Evolutionary conservation across 208 protist genomes (phyloP).

Genomic region (Crithidia fasciculata): DNA sequence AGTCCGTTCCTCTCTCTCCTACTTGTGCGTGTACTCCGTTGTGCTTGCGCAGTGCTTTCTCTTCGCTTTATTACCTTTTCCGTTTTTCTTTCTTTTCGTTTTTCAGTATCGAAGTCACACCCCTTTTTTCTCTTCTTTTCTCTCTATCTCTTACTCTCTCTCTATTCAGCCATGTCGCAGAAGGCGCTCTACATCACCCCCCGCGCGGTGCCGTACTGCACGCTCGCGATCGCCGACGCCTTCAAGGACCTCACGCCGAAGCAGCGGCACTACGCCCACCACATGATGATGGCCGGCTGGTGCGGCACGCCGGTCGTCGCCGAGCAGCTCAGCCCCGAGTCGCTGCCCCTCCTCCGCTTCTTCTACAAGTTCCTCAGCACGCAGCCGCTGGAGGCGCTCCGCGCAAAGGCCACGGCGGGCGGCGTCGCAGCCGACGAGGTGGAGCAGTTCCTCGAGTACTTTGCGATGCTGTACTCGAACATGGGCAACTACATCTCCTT

Average conservation of each 20-base stretch:
- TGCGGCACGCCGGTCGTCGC: slow-evolving; percentile 54
- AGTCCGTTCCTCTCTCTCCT: neutral
- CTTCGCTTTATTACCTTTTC: slow-evolving; percentile 12
- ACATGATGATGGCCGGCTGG: slow-evolving; percentile 72
- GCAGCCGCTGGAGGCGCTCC: slow-evolving; percentile 29
- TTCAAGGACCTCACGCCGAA: slow-evolving; percentile 76
- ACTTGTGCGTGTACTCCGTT: neutral
- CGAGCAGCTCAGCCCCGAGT: slow-evolving; percentile 64
- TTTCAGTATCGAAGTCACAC: neutral
- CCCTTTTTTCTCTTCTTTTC: slow-evolving; percentile 7
- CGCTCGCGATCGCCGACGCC: slow-evolving; percentile 61
- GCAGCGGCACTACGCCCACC: slow-evolving; percentile 86
- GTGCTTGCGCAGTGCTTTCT: neutral
- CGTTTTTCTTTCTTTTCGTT: neutral
- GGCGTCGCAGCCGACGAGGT: slow-evolving; percentile 59
- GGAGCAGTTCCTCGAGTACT: slow-evolving; percentile 74
- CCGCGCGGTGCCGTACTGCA: slow-evolving; percentile 65
- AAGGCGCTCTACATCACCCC: slow-evolving; percentile 57
- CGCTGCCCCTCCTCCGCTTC: slow-evolving; percentile 57
- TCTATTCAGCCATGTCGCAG: slow-evolving; percentile 11
- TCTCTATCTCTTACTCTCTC: neutral
- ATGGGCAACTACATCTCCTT: slow-evolving; percentile 95
- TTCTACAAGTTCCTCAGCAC: slow-evolving; percentile 50
- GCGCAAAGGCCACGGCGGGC: slow-evolving; percentile 12
- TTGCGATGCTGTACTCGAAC: slow-evolving; percentile 86